Base-by-base conservation (phyloP, 805 yeast genomes). In the Starmerella gropengiesseri region DNA sequence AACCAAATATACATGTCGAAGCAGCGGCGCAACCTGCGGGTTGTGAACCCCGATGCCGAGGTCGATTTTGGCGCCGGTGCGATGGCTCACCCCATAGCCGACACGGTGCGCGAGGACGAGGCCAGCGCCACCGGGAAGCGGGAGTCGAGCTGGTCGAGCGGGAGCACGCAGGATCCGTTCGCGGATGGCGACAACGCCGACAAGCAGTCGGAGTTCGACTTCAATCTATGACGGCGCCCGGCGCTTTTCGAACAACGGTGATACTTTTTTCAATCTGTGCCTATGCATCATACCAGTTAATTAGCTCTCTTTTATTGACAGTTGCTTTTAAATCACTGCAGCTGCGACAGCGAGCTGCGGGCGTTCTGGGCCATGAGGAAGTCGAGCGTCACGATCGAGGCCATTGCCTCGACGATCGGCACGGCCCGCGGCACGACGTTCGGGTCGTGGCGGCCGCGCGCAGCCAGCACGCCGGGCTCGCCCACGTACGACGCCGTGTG, bases 391-490 rank as follows among this genome's bases (percentile, higher is more conserved):
- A 85, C 95, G 52, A 91, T 70, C n/a, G 96, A 91, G 37, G 97
- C 75, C 97, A 91, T 89, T 31, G 97, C 84, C 68, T 91, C 98
- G 23, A 91, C 97, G 57, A 91, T 91, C 40, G 98, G 97, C 48
- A 91, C 85, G 30, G 98, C 98, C 63, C 98, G 78, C 52, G 98
- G 98, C 17, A 94, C 94, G 43, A 91, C 98, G 57, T 87, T 84
- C 26, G 98, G 98, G 61, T 91, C 98, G 59, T 91, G 98, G 72
- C 98, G 82, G 44, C 98, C 98, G 62, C 89, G 79, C 27, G 98
- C 95, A 41, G 91, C 94, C 47, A 91, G 70, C 8, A 79, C 75
- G 59, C 98, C 98, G 39, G 67, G 76, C 53, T 73, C 71, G 56
- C 98, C 98, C 20, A 82, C 87, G 66, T 87, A 91, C 37, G 91